These are phyloP conservation scores for Oryza nivara DNA, from an alignment of 176 grass and related monocot genomes.

Conservation along the genomic window DNA sequence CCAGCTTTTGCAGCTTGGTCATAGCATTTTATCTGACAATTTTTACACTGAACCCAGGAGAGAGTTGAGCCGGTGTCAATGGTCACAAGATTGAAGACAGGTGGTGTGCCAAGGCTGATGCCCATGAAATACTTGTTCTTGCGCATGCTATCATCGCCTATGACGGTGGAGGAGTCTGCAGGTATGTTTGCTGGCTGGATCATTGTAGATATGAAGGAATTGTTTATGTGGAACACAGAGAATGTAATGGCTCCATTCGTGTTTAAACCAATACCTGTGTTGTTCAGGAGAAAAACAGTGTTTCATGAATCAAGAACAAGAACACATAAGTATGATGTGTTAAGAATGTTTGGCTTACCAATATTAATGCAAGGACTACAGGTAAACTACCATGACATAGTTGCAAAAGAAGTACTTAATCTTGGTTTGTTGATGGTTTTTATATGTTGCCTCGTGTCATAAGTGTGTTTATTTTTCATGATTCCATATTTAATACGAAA, in stretches of 20 bases:
- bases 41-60: slow-evolving; percentile 33
- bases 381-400: neutral
- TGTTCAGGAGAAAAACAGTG: neutral
- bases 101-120: slow-evolving; percentile 39
- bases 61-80: slow-evolving; percentile 48
- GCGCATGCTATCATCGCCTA: slow-evolving; percentile 26
- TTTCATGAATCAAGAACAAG: neutral
- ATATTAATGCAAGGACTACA: neutral
- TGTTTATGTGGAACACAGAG: slow-evolving; percentile 45
- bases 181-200: neutral
- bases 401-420: neutral
- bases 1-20: neutral
- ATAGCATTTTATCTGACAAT: slow-evolving; percentile 11
- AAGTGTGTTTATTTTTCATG: neutral
- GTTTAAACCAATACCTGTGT: slow-evolving; percentile 17
- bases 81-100: slow-evolving; percentile 47
- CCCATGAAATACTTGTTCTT: slow-evolving; percentile 39
- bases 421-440: neutral
- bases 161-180: slow-evolving; percentile 23
- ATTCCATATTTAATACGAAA: neutral
- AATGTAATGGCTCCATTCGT: slow-evolving; percentile 35
- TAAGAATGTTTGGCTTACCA: neutral
- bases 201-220: slow-evolving; percentile 11
- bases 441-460: neutral
- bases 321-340: neutral